Evolutionary conservation across 106 monocot genomes (phyloP).

Genomic region (Agapanthus africanus): DNA sequence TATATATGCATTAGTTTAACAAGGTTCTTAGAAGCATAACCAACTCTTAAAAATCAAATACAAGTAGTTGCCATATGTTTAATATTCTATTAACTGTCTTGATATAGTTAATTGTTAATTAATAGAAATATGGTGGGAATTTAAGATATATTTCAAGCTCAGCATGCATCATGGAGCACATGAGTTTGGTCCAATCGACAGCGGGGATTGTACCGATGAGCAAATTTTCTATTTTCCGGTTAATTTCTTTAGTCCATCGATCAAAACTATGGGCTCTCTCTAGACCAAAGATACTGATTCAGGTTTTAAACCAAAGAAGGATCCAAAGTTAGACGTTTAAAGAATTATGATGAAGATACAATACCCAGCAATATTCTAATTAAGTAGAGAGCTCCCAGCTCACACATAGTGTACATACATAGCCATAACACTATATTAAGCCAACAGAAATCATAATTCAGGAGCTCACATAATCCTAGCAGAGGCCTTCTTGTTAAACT

Average conservation of each 20-base stretch:
- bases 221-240: too few species aligned
- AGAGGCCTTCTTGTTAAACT: too few species aligned
- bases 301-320: not conserved
- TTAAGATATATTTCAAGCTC: too few species aligned
- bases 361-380: too few species aligned
- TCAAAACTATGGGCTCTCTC: constrained; percentile 3
- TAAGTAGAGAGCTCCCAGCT: too few species aligned
- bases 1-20: not conserved
- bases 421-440: too few species aligned
- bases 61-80: not conserved
- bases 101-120: not conserved
- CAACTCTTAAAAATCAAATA: not conserved
- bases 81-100: constrained; percentile 4
- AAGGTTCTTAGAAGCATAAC: not conserved
- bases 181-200: constrained; percentile 9
- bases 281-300: not conserved
- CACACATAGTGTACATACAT: too few species aligned
- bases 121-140: too few species aligned
- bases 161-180: constrained; percentile 16
- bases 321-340: not conserved
- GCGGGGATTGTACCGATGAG: not conserved
- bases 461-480: too few species aligned
- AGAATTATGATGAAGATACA: too few species aligned
- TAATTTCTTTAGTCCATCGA: constrained; percentile 4
- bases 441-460: constrained; percentile 11